Conservation (phyloP, 108 stramenopile species). For the Schizochytrium sp. region DNA sequence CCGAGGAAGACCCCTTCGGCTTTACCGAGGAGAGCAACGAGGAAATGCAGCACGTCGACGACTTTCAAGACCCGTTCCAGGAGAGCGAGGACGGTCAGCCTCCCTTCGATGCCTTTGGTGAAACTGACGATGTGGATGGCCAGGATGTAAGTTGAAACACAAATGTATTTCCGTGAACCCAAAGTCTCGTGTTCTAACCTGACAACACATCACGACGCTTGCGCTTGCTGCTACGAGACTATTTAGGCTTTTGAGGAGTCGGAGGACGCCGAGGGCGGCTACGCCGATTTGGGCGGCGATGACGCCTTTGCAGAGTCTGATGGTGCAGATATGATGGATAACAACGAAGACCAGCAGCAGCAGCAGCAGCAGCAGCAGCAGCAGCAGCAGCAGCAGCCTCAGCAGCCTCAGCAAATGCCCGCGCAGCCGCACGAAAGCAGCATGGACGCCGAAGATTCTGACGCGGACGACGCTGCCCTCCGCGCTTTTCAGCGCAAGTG, state of each 20-base stretch:
- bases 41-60: neutral
- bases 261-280: neutral
- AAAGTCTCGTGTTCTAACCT: neutral
- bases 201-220: neutral
- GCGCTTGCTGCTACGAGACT: neutral
- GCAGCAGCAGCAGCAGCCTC: neutral
- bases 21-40: neutral
- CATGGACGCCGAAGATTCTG: neutral
- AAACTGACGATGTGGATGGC: neutral
- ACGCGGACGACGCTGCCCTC: neutral
- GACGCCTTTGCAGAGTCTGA: neutral
- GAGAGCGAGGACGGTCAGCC: neutral
- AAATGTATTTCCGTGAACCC: neutral
- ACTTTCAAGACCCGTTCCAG: neutral
- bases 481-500: conserved; percentile 2
- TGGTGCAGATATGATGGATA: neutral
- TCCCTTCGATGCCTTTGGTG: neutral
- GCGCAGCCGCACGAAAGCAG: neutral
- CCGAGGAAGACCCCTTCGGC: conserved; percentile 11
- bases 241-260: neutral
- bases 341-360: neutral
- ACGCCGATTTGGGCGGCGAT: neutral
- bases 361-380: neutral
- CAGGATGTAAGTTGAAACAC: neutral
- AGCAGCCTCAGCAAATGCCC: neutral